phyloP scores from a whole-genome alignment of 129 eudicot species.

The Flaveria sonorensis region DNA sequence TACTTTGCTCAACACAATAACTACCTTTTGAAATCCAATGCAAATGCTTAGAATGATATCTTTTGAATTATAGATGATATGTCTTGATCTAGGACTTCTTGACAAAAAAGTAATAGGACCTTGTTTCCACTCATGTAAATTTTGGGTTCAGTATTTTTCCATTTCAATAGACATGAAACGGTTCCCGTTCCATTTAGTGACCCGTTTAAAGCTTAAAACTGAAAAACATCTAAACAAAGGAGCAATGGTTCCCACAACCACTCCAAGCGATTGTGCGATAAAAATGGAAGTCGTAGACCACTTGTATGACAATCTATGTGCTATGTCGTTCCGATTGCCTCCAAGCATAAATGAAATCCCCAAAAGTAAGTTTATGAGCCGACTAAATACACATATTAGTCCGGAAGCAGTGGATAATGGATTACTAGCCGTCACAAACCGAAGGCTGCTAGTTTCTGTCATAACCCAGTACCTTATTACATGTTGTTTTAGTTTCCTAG shows the following conservation, averaged over 20 bases:
- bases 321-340: too few relatives aligned
- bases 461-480: conserved; percentile 7
- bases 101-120: not conserved
- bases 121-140: conserved; percentile 27
- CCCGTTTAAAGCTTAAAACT: too few relatives aligned
- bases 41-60: not conserved
- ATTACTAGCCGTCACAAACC: conserved; percentile 23
- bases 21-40: conserved; percentile 21
- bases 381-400: conserved; percentile 2
- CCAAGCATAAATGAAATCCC: too few relatives aligned
- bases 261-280: too few relatives aligned
- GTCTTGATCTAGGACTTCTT: not conserved
- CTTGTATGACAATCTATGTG: too few relatives aligned
- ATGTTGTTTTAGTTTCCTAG: too few relatives aligned
- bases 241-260: too few relatives aligned
- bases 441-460: conserved; percentile 15
- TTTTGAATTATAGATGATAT: not conserved
- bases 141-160: conserved; percentile 34
- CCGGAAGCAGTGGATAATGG: conserved; percentile 12
- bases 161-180: not conserved
- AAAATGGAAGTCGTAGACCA: too few relatives aligned
- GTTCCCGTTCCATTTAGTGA: too few relatives aligned
- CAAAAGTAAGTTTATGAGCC: not conserved
- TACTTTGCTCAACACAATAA: conserved; percentile 1
- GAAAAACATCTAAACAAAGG: too few relatives aligned